phyloP scores from a whole-genome alignment of 2,329 filamentous ascomycete species.

The Aspergillus persii region DNA sequence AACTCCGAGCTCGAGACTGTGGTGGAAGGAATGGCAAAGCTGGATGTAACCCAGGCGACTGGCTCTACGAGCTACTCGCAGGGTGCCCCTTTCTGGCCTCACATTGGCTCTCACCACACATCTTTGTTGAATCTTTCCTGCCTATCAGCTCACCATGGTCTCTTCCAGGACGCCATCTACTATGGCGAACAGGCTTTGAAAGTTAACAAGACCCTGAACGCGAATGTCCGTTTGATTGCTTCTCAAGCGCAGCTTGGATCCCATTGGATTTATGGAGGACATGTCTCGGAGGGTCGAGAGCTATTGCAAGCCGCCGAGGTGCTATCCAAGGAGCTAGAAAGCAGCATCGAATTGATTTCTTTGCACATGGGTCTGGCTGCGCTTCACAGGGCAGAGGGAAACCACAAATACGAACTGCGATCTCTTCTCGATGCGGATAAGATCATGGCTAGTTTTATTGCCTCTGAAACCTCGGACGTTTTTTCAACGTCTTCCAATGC shows the following conservation, averaged over 20 bases:
- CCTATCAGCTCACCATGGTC: constrained; percentile 78
- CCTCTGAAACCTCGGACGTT: constrained; percentile 29
- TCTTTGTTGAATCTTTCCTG: constrained; percentile 71
- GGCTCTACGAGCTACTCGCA: constrained; percentile 48
- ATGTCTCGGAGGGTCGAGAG: constrained; percentile 52
- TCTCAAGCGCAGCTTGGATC: constrained; percentile 48
- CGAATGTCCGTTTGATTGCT: constrained; percentile 53
- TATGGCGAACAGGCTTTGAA: constrained; percentile 82
- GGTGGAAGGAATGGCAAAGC: constrained; percentile 38
- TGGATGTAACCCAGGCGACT: constrained; percentile 40
- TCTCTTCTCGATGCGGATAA: constrained; percentile 51
- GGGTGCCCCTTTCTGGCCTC: constrained; percentile 73
- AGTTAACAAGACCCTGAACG: constrained; percentile 67
- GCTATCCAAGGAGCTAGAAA: constrained; percentile 49
- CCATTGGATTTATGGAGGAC: constrained; percentile 51
- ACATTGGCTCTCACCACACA: constrained; percentile 71
- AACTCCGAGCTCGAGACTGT: constrained; percentile 36
- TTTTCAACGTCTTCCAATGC: constrained; percentile 29
- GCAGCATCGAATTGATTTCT: constrained; percentile 54
- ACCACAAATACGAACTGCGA: constrained; percentile 48
- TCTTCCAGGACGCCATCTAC: constrained; percentile 84
- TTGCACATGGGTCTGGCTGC: constrained; percentile 45
- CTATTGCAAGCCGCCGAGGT: constrained; percentile 58
- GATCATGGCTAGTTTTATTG: constrained; percentile 43
- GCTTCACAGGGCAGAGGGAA: constrained; percentile 47